Evolutionary conservation across 495 filamentous ascomycete genomes (phyloP), one percentile per base, ranked within the genome.

Genomic region (Neurospora sp.): DNA sequence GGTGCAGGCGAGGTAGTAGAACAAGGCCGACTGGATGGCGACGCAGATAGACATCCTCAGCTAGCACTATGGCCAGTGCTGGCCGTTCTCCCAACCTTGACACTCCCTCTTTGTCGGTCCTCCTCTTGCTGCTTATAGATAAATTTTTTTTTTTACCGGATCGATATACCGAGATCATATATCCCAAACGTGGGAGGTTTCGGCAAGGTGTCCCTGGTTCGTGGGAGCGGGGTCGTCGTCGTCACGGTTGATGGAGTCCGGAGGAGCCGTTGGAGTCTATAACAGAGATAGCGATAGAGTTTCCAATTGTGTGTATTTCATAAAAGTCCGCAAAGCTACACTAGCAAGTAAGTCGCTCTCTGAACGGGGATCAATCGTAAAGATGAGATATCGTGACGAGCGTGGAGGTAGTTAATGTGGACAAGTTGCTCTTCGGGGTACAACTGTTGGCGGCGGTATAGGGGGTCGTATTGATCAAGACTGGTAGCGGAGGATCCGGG

Each of bases 1-100:
- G 40, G 92, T 90, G 81, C 93, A 97, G 69, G 92, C 91, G 72
- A 89, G 86, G 76, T 94, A 89, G 85, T 94, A 96, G 83, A 96
- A 97, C 79, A 94, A 83, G 72, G 92, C 93, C 18, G 93, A 97
- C 83, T 96, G 94, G 12, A 88, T 76, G 70, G 86, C 87, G 40
- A 82, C 81, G 44, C 79, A 79, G 72, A 87, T 84, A 71, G 87
- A 88, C 87, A 89, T 89, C 69, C 69, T 83, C 75, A 70, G 69
- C 48, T 65, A 65, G 53, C 53, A 65, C 53, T 65, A 65, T 65
- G 53, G 53, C 53, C 53, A 65, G 53, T 65, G 53, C 53, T 65
- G 53, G 53, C 53, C 53, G 53, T 65, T 65, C 53, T 65, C 53
- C 53, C 53, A 65, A 65, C 27, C 53, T 35, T 65, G 27, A 65